These are phyloP conservation scores for Aspergillus sp. DNA, from an alignment of 2,329 filamentous ascomycete species.

Conservation along the genomic window DNA sequence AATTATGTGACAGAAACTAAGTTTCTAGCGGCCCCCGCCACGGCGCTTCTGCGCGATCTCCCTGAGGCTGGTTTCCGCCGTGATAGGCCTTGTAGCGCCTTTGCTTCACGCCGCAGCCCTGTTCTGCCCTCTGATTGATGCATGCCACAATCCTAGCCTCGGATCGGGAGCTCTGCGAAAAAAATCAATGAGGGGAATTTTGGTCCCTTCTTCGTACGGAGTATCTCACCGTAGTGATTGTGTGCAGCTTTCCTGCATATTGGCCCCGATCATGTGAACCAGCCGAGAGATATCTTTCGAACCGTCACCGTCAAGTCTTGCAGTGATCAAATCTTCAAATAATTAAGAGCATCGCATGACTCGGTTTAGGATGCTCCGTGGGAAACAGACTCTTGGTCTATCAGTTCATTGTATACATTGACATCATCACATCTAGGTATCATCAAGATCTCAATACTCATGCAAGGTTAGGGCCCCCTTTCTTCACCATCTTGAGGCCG, in stretches of 20 bases:
- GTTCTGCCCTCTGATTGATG: constrained; percentile 10
- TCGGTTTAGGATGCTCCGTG: background rate
- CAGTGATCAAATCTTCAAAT: background rate
- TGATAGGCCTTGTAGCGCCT: constrained; percentile 5
- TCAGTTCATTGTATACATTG: constrained; percentile 11
- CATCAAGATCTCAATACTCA: constrained; percentile 13
- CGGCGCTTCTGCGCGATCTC: constrained; percentile 22
- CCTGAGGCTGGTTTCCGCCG: constrained; percentile 18
- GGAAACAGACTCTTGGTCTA: background rate
- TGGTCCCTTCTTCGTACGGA: background rate
- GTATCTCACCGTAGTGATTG: background rate
- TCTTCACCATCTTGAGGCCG: background rate
- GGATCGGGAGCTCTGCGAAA: constrained; percentile 3
- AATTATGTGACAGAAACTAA: constrained; percentile 16
- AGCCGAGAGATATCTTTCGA: background rate
- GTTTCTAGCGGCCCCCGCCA: constrained; percentile 22
- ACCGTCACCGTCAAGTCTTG: background rate
- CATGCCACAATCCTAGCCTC: constrained; percentile 5
- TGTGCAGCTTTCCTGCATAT: constrained; percentile 19
- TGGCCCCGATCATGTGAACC: constrained; percentile 17
- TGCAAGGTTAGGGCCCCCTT: constrained; percentile 14
- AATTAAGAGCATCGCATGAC: constrained; percentile 4
- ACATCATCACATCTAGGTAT: constrained; percentile 14
- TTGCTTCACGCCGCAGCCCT: constrained; percentile 2
- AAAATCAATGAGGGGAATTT: background rate